Evolutionary conservation across 2,329 filamentous ascomycete species (phyloP).

Genomic region (Phialemoniopsis sp.): DNA sequence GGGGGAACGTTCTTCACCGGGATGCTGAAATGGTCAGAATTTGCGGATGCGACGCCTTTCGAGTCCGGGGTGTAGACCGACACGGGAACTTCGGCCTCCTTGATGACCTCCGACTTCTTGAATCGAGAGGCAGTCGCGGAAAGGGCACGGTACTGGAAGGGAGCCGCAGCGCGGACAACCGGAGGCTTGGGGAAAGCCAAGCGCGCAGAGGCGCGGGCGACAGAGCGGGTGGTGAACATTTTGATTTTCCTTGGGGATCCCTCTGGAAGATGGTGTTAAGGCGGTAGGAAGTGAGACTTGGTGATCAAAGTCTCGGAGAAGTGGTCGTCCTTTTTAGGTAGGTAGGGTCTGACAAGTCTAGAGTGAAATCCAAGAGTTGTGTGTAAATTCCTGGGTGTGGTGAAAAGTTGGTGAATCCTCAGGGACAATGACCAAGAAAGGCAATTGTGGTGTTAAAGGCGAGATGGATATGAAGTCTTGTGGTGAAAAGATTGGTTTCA

Average conservation of each 20-base stretch:
- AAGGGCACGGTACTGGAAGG: slow-evolving; percentile 26
- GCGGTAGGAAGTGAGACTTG: background rate
- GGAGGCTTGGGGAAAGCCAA: slow-evolving; percentile 20
- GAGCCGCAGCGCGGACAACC: slow-evolving; percentile 11
- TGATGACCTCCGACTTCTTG: slow-evolving; percentile 46
- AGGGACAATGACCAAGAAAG: background rate
- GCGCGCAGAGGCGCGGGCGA: slow-evolving; percentile 20
- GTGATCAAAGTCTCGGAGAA: no score
- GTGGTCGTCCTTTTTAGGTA: background rate
- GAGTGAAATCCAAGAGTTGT: no score
- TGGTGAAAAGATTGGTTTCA: slow-evolving; percentile 5
- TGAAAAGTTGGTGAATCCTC: background rate
- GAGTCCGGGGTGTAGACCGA: slow-evolving; percentile 46
- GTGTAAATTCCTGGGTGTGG: background rate
- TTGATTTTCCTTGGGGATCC: background rate
- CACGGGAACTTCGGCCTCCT: slow-evolving; percentile 53
- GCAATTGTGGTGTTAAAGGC: slow-evolving; percentile 6
- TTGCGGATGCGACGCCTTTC: slow-evolving; percentile 34
- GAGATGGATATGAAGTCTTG: slow-evolving; percentile 1
- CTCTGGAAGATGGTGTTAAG: background rate
- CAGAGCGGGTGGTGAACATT: slow-evolving; percentile 21
- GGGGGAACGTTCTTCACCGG: slow-evolving; percentile 37
- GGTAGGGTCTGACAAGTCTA: no score
- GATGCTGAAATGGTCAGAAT: slow-evolving; percentile 50
- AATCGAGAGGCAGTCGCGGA: slow-evolving; percentile 20